Percentiles rank a stretch among this genome's conserved stretches.
Evolutionary conservation across 495 filamentous ascomycete species (phyloP).

Genomic region (Podospora sp.): DNA sequence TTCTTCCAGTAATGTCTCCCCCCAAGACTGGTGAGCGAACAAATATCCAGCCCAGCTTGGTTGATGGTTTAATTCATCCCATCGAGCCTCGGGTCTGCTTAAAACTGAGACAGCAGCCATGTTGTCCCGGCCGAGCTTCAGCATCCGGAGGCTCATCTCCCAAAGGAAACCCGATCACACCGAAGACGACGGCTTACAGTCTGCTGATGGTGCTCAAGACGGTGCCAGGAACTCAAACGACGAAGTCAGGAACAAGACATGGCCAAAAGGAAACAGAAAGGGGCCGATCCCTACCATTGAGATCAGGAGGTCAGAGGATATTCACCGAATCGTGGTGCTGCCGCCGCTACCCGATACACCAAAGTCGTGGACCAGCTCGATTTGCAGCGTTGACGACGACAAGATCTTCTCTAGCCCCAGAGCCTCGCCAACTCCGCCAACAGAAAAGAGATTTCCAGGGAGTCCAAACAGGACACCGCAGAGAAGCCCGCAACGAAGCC

Average conservation of each 20-base stretch:
- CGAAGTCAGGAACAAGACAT: constrained; percentile 33
- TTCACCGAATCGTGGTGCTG: constrained; percentile 43
- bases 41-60: constrained; percentile 14
- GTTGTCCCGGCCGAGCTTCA: constrained; percentile 47
- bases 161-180: constrained; percentile 35
- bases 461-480: constrained; percentile 25
- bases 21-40: neutral
- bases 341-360: constrained; percentile 50
- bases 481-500: constrained; percentile 33
- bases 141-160: constrained; percentile 49
- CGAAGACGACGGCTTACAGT: constrained; percentile 38
- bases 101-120: constrained; percentile 34
- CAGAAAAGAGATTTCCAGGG: neutral
- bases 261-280: constrained; percentile 32
- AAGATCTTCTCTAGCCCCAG: constrained; percentile 27
- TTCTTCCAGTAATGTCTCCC: neutral
- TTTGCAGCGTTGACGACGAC: constrained; percentile 46
- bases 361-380: constrained; percentile 51
- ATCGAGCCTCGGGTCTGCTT: constrained; percentile 11
- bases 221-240: constrained; percentile 26
- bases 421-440: constrained; percentile 29
- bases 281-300: constrained; percentile 44
- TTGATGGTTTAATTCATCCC: constrained; percentile 10
- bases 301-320: constrained; percentile 42
- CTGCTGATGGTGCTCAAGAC: constrained; percentile 35